Evolutionary conservation across 2,329 filamentous ascomycete species (phyloP), one percentile per base, ranked within the genome.

Genomic region (Lizonia empirigonia): DNA sequence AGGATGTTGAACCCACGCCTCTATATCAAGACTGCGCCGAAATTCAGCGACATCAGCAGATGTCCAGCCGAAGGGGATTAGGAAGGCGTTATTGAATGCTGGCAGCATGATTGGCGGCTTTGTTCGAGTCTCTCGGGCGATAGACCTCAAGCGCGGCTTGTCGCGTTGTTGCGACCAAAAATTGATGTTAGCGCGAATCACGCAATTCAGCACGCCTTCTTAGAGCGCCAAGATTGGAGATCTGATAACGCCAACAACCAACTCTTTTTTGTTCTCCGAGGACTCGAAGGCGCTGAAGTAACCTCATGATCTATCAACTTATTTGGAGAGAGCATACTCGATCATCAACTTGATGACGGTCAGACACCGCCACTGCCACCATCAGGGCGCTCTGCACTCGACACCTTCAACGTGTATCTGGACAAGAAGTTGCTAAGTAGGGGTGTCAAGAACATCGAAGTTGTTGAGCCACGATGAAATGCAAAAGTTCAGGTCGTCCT

Each of bases 11-110:
- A 39, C 42, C 44, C 53, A 58, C 54, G 57, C 52, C 52, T 44
- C 51, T 40, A 53, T 38, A 38, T 55, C 39, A 24, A 58, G 60
- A 60, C 59, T 53, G 47, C 57, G 48, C 56, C 47, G 49, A 44
- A 34, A 33, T 50, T 48, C 49, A 58, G 65, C 68, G 66, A 67
- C 56, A 64, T 65, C 65, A 65, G 64, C 62, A 60, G 46, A 64
- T 53, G 45, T 58, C 49, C 46, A 48, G 54, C 65, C 66, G 65
- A 66, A 58, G 56, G 23, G 39, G 41, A 55, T 53, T 55, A 45
- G 36, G 52, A 60, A 64, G 56, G 59, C 53, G 58, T 49, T 50
- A 62, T 52, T 55, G 46, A 51, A 48, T 44, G 29, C 26, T 30
- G 29, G 30, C 24, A 48, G 44, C 63, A 64, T 69, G 65, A 70